phyloP scores from a whole-genome alignment of 2,329 filamentous ascomycete species.

The Verticillium klebahnii region DNA sequence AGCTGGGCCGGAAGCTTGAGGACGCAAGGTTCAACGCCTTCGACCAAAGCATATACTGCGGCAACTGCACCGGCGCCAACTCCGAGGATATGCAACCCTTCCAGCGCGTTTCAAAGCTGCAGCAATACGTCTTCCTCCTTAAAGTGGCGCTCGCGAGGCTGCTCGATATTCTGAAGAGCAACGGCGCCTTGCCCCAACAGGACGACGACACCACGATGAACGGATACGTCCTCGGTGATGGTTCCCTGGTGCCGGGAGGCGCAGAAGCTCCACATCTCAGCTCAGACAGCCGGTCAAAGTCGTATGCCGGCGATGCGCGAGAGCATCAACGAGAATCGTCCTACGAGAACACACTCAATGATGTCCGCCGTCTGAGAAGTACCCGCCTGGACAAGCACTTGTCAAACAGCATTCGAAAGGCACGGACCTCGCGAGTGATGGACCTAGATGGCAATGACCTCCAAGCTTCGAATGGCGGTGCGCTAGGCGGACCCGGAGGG shows the following conservation, averaged over 20 bases:
- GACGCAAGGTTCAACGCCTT: slow-evolving; percentile 67
- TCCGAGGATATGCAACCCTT: slow-evolving; percentile 54
- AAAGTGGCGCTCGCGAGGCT: slow-evolving; percentile 87
- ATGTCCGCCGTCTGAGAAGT: slow-evolving; percentile 86
- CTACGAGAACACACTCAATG: slow-evolving; percentile 93
- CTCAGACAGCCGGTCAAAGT: slow-evolving; percentile 68
- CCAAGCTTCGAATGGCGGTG: slow-evolving; percentile 66
- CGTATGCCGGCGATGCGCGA: slow-evolving; percentile 57
- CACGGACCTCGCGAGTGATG: slow-evolving; percentile 86
- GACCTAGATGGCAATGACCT: slow-evolving; percentile 69
- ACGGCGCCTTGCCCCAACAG: slow-evolving; percentile 72
- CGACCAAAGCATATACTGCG: slow-evolving; percentile 68
- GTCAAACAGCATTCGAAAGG: slow-evolving; percentile 87
- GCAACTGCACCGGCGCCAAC: slow-evolving; percentile 55
- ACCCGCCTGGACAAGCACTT: slow-evolving; percentile 92
- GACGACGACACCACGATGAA: slow-evolving; percentile 67
- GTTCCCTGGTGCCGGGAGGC: slow-evolving; percentile 20
- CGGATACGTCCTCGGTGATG: slow-evolving; percentile 63
- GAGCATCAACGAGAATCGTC: slow-evolving; percentile 67
- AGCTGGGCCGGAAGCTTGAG: slow-evolving; percentile 64
- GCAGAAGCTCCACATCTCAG: slow-evolving; percentile 48
- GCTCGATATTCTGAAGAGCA: slow-evolving; percentile 79
- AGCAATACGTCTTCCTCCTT: slow-evolving; percentile 91
- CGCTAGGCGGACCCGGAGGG: slow-evolving; percentile 50
- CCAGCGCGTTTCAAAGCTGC: slow-evolving; percentile 74